Evolutionary conservation across 176 grass and related monocot genomes (phyloP).

Genomic region (Musa beccarii): DNA sequence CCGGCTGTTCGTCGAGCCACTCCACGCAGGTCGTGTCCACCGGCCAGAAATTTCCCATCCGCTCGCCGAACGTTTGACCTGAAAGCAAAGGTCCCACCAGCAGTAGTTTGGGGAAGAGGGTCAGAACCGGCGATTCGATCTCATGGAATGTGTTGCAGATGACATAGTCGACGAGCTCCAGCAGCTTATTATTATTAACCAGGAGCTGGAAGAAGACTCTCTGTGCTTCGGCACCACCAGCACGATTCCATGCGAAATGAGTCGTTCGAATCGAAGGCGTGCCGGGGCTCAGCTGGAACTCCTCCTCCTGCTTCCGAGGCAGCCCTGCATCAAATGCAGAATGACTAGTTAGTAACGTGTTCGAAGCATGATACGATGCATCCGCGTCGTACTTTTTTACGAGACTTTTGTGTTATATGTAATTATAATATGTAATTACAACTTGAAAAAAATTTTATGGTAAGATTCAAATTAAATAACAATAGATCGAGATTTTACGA

Average conservation of each 20-base stretch:
- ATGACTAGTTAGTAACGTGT: too few species aligned
- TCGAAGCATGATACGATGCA: too few species aligned
- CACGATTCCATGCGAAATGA: neutral
- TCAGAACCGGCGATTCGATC: constrained; percentile 26
- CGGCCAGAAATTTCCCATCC: constrained; percentile 29
- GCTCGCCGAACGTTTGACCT: neutral
- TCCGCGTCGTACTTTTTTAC: too few species aligned
- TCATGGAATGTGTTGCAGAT: constrained; percentile 37
- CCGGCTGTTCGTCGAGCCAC: constrained; percentile 40
- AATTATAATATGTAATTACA: too few species aligned
- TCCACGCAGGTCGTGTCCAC: constrained; percentile 21
- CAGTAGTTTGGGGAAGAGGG: neutral
- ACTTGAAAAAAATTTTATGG: too few species aligned
- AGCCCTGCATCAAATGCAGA: neutral
- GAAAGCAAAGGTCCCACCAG: constrained; percentile 31
- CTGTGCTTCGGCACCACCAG: neutral
- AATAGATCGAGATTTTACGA: too few species aligned
- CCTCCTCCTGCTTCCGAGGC: neutral
- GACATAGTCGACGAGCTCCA: constrained; percentile 16
- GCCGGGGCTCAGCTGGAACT: constrained; percentile 7
- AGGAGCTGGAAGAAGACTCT: neutral
- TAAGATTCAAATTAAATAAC: too few species aligned
- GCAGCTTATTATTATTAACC: neutral
- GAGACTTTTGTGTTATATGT: too few species aligned
- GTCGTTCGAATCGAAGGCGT: neutral